phyloP scores from a whole-genome alignment of 2,329 filamentous ascomycete genomes.

The Coniochaeta sp. region DNA sequence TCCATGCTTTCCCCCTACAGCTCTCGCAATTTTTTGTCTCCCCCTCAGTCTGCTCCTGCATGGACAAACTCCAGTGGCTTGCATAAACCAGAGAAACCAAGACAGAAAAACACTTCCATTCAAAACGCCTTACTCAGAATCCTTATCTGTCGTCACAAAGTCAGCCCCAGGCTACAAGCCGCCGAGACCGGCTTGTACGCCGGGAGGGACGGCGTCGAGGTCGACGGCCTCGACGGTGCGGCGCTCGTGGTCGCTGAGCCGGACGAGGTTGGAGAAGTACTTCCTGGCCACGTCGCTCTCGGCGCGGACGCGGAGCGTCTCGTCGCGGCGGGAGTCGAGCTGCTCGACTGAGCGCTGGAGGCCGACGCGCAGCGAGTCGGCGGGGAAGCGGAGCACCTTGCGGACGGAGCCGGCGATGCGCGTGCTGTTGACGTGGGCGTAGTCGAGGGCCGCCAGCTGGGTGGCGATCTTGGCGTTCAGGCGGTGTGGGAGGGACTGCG shows the following conservation, averaged over 20 bases:
- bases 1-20: not conserved
- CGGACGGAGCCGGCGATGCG: slow-evolving; percentile 83
- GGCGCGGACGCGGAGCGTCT: slow-evolving; percentile 70
- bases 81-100: not conserved
- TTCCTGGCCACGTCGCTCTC: slow-evolving; percentile 84
- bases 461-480: slow-evolving; percentile 77
- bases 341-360: slow-evolving; percentile 83
- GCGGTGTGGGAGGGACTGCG: slow-evolving; percentile 78
- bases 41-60: not conserved
- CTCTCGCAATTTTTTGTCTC: not conserved
- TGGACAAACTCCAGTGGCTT: not conserved
- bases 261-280: slow-evolving; percentile 82
- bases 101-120: not conserved
- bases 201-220: slow-evolving; percentile 42
- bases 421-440: slow-evolving; percentile 79
- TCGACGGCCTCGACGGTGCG: slow-evolving; percentile 43
- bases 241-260: slow-evolving; percentile 50
- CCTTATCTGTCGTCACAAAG: not conserved
- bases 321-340: slow-evolving; percentile 68
- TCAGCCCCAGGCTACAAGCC: not conserved
- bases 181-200: not conserved
- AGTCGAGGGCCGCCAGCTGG: slow-evolving; percentile 78
- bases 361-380: slow-evolving; percentile 75
- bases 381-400: slow-evolving; percentile 80
- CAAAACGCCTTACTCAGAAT: not conserved